A percentile compares a stretch with the other conserved stretches of the same genome.
phyloP scores from a whole-genome alignment of 306 rosid genomes.

The Canavalia ensiformis region DNA sequence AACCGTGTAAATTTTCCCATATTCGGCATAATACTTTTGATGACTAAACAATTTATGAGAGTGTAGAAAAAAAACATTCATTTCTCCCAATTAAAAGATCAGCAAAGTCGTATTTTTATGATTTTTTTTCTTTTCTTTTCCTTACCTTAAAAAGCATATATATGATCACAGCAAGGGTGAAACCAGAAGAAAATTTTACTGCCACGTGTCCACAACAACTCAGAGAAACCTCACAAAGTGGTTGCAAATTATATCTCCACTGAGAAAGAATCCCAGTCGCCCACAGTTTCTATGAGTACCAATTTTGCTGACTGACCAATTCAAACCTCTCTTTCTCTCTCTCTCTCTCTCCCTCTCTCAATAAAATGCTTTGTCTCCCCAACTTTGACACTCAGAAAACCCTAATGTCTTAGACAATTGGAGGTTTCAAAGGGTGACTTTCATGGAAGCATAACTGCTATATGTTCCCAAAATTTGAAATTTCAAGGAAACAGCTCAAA shows the following conservation, averaged over 20 bases:
- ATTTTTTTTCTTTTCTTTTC: conserved; percentile 18
- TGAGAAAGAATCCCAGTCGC: conserved; percentile 31
- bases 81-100: conserved; percentile 30
- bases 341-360: background rate
- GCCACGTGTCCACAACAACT: conserved; percentile 47
- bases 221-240: conserved; percentile 36
- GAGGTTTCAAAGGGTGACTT: conserved; percentile 33
- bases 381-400: conserved; percentile 15
- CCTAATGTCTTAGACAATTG: conserved; percentile 1
- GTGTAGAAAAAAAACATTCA: background rate
- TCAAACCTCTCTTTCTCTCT: conserved; percentile 19
- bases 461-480: conserved; percentile 37
- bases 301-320: conserved; percentile 46
- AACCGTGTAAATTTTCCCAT: conserved; percentile 35
- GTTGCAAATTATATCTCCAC: conserved; percentile 29
- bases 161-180: conserved; percentile 45
- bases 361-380: conserved; percentile 21
- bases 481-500: conserved; percentile 31
- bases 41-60: background rate
- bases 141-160: conserved; percentile 57
- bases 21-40: conserved; percentile 14
- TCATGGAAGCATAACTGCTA: conserved; percentile 22
- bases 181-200: conserved; percentile 32
- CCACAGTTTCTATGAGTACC: conserved; percentile 34
- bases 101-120: conserved; percentile 11